phyloP scores from a whole-genome alignment of 352 stramenopile species.

The Phytophthora sojae region DNA sequence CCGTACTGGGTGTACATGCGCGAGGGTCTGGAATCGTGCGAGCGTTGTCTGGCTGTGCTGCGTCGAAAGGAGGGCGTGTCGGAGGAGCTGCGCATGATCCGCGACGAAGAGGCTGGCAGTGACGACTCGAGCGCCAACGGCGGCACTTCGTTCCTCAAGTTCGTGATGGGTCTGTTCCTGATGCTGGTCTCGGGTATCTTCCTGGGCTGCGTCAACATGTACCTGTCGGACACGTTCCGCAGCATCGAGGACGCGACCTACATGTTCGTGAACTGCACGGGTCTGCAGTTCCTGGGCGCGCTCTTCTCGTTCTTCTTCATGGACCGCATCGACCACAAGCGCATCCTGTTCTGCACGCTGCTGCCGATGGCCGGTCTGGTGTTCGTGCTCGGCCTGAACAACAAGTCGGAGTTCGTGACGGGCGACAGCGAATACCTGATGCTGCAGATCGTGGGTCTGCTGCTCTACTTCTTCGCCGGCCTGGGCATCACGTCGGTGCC shows the following conservation, averaged over 20 bases:
- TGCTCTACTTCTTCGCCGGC: constrained; percentile 84
- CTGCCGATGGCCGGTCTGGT: constrained; percentile 60
- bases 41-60: constrained; percentile 74
- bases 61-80: constrained; percentile 80
- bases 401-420: constrained; percentile 54
- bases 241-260: constrained; percentile 70
- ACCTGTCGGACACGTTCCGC: constrained; percentile 67
- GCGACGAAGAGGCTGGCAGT: constrained; percentile 65
- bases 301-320: constrained; percentile 90
- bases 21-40: constrained; percentile 76
- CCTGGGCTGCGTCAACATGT: constrained; percentile 77
- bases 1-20: constrained; percentile 88
- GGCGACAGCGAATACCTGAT: constrained; percentile 68
- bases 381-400: constrained; percentile 67
- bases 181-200: constrained; percentile 80
- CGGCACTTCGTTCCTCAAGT: constrained; percentile 63
- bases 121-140: constrained; percentile 41
- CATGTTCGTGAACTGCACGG: constrained; percentile 84
- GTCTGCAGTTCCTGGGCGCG: constrained; percentile 72
- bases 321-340: constrained; percentile 77
- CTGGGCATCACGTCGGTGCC: constrained; percentile 77
- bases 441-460: constrained; percentile 70
- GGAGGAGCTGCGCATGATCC: constrained; percentile 82
- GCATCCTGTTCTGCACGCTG: constrained; percentile 76
- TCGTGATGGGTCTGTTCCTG: constrained; percentile 65